These are phyloP conservation scores for Penicillium pancosmium DNA, from an alignment of 495 filamentous ascomycete species.

Conservation along the genomic window DNA sequence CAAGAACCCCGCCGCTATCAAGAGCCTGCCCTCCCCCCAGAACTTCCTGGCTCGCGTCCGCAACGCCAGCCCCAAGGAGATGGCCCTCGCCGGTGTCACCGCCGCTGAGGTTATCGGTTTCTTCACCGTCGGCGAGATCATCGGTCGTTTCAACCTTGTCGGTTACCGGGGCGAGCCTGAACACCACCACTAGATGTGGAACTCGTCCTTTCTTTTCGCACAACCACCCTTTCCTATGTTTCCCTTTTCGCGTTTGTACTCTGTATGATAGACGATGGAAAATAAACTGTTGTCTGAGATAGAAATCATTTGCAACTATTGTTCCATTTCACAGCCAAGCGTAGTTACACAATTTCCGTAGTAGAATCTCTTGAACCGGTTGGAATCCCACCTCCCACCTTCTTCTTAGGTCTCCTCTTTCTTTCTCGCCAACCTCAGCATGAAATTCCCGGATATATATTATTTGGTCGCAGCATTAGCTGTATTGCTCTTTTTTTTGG, in stretches of 20 bases:
- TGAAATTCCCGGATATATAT: no score
- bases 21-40: constrained; percentile 48
- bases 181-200: constrained; percentile 61
- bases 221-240: constrained; percentile 35
- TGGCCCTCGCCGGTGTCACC: constrained; percentile 72
- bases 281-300: constrained; percentile 54
- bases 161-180: constrained; percentile 78
- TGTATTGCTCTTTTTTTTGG: not conserved
- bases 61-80: constrained; percentile 68
- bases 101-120: constrained; percentile 89
- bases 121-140: constrained; percentile 97
- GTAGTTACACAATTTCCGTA: not conserved
- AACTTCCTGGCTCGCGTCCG: constrained; percentile 64
- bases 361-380: not conserved
- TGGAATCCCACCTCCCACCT: no score
- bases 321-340: not conserved
- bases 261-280: constrained; percentile 61
- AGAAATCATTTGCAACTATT: constrained; percentile 23
- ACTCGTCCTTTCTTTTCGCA: constrained; percentile 35
- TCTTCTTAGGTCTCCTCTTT: no score
- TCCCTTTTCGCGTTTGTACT: constrained; percentile 45
- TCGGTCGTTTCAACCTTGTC: constrained; percentile 89
- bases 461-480: not conserved
- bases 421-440: no score
- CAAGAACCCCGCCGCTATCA: constrained; percentile 63